These are phyloP conservation scores for Puccinia polysora DNA, from an alignment of 1,284 basidiomycete species.

Conservation along the genomic window DNA sequence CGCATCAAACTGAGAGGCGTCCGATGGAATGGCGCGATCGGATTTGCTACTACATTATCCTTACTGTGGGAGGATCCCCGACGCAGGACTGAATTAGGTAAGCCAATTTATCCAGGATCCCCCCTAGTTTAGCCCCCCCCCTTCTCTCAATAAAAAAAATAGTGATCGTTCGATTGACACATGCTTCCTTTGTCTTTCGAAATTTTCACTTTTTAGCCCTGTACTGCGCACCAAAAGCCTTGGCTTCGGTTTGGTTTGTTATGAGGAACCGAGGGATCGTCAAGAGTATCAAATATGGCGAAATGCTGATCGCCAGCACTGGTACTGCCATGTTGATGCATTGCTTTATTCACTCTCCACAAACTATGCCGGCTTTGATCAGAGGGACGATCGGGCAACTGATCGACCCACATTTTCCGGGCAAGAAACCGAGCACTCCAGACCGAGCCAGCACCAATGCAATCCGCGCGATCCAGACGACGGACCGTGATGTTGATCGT, in stretches of 20 bases:
- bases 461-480: too few species aligned
- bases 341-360: conserved; percentile 37
- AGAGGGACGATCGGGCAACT: conserved; percentile 34
- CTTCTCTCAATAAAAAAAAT: neutral
- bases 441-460: neutral
- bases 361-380: conserved; percentile 35
- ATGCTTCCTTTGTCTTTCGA: neutral
- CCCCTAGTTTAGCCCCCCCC: neutral
- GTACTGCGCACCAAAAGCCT: conserved; percentile 42
- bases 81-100: conserved; percentile 39
- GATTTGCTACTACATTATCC: conserved; percentile 31
- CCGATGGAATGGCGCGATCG: conserved; percentile 5
- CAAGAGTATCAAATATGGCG: conserved; percentile 18
- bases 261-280: conserved; percentile 9
- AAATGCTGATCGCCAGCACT: conserved; percentile 14
- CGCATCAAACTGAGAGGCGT: conserved; percentile 7
- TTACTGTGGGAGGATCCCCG: conserved; percentile 43
- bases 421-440: neutral
- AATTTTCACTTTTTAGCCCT: conserved; percentile 20
- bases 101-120: neutral
- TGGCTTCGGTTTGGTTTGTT: conserved; percentile 26
- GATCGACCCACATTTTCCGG: conserved; percentile 42
- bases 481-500: too few species aligned
- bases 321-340: conserved; percentile 44
- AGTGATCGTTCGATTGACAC: too few species aligned